These are phyloP conservation scores for Tricharina praecox DNA, from an alignment of 495 filamentous ascomycete species.

Conservation along the genomic window DNA sequence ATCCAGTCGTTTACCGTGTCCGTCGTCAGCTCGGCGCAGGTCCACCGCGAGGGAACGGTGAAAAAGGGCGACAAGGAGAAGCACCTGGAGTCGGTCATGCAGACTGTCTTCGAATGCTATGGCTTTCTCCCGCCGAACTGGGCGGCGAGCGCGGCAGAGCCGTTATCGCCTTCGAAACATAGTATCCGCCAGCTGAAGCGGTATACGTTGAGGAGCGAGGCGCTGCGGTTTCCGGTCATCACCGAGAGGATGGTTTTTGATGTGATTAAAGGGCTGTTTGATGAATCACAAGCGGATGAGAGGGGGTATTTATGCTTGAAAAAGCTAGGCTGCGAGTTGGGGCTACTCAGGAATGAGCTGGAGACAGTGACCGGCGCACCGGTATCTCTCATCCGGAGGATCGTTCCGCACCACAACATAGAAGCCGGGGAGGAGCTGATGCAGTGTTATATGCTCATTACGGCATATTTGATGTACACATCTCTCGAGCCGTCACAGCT, in stretches of 20 bases:
- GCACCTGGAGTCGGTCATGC: not conserved
- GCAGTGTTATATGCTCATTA: constrained; percentile 9
- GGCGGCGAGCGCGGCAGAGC: not conserved
- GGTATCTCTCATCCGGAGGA: not conserved
- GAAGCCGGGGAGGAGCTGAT: not conserved
- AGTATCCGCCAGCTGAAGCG: too few relatives aligned
- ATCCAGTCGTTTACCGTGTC: not conserved
- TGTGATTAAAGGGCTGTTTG: not conserved
- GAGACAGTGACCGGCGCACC: constrained; percentile 1
- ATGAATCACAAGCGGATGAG: not conserved
- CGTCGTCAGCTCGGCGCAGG: not conserved
- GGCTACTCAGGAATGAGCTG: not conserved
- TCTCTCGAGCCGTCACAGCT: constrained; percentile 11
- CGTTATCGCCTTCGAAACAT: too few relatives aligned
- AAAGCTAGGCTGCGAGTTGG: not conserved
- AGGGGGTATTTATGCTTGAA: constrained; percentile 3
- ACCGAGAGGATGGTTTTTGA: not conserved
- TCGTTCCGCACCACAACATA: not conserved
- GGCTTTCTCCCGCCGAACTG: not conserved
- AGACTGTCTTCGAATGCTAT: not conserved
- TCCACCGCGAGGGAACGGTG: not conserved
- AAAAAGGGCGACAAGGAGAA: not conserved
- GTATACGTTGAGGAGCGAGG: not conserved
- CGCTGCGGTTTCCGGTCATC: not conserved
- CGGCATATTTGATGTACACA: constrained; percentile 17